These are phyloP conservation scores for Amaranthus tricolor DNA, from an alignment of 179 eudicot genomes.

Conservation along the genomic window DNA sequence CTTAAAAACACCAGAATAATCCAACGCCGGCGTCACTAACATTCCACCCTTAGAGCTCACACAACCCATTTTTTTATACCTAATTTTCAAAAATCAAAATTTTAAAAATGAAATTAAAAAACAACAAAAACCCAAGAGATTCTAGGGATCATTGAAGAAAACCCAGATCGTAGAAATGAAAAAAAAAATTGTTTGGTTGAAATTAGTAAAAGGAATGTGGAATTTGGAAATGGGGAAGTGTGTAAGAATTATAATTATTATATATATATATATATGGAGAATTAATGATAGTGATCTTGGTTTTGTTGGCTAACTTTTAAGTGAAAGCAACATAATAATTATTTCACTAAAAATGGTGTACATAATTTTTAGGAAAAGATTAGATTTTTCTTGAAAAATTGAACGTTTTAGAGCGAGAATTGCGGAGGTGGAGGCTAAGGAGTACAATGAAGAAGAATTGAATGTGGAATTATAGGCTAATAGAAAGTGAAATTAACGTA, in stretches of 20 bases:
- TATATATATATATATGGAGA: background rate
- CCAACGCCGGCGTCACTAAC: constrained; percentile 82
- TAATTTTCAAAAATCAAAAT: background rate
- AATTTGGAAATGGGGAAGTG: background rate
- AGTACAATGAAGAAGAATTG: constrained; percentile 3
- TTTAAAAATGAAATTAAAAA: background rate
- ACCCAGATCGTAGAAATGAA: constrained; percentile 41
- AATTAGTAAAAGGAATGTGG: background rate
- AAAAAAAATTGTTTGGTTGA: background rate
- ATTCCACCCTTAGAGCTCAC: constrained; percentile 81
- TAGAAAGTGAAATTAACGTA: no score
- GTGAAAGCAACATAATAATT: background rate
- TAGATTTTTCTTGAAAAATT: background rate
- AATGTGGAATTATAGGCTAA: no score
- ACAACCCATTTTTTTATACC: constrained; percentile 59
- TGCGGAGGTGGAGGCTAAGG: constrained; percentile 47
- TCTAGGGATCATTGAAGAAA: constrained; percentile 16
- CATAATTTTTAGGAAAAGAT: no score
- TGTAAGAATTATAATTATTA: no score
- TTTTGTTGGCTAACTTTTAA: background rate
- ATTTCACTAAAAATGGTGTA: no score
- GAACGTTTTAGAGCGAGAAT: constrained; percentile 37
- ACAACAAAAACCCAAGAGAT: background rate
- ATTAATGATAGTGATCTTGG: constrained; percentile 19
- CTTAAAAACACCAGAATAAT: constrained; percentile 58